phyloP scores from a whole-genome alignment of 140 eudicot species.

The Anethum foeniculum region DNA sequence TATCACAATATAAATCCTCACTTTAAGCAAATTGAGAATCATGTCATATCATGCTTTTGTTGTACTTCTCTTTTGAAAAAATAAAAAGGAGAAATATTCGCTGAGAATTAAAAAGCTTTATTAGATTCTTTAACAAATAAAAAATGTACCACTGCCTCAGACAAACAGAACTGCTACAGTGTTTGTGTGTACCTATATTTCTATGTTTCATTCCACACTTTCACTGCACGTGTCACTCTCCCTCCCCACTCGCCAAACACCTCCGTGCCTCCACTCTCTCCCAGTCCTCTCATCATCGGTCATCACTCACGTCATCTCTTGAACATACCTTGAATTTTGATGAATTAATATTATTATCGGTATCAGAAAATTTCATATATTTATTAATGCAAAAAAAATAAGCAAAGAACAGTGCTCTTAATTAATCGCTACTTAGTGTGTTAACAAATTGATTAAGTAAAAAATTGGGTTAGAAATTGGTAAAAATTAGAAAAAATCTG shows the following conservation, averaged over 20 bases:
- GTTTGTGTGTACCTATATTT: neutral
- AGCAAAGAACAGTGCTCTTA: no score
- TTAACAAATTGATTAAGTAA: no score
- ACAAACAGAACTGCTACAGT: neutral
- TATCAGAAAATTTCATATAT: no score
- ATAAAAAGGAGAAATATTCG: neutral
- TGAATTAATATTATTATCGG: no score
- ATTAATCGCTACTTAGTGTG: no score
- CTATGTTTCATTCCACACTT: neutral
- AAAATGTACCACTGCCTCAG: neutral
- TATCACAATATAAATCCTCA: neutral
- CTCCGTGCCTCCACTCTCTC: neutral
- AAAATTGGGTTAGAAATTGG: no score
- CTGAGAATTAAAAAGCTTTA: neutral
- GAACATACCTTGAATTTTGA: no score
- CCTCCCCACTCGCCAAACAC: neutral
- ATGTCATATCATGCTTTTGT: neutral
- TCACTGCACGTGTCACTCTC: neutral
- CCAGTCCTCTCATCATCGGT: neutral
- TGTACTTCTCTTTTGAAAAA: neutral
- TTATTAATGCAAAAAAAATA: no score
- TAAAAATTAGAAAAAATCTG: no score
- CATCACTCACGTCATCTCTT: neutral
- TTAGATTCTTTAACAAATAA: neutral
- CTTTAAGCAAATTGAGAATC: neutral